Base-by-base conservation (phyloP, 2,329 filamentous ascomycete species). In the Trichoderma sp. region DNA sequence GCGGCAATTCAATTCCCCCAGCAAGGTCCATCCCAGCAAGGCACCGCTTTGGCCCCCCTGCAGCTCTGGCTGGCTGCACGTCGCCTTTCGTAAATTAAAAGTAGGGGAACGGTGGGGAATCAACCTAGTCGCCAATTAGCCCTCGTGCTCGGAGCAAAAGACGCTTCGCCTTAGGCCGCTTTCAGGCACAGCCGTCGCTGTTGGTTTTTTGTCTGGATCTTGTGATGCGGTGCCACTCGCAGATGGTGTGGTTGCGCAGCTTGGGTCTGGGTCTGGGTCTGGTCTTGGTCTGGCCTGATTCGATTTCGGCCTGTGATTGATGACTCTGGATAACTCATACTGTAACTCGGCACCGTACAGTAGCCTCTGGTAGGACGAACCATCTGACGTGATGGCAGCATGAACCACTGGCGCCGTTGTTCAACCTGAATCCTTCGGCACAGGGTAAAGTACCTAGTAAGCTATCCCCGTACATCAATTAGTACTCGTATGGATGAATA, bases 71-170 rank as follows among this genome's bases (percentile, higher is more conserved):
- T 71, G 68, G 68, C 68, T 73, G 69, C 69, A 73, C 69, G 60
- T 63, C 59, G 69, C 69, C 69, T 53, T 73, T 73, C 69, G 69
- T 73, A 73, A 73, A 73, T 73, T 73, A 73, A 73, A 73, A 73
- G 69, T 56, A 73, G 69, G 69, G 60, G 59, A 73, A 64, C 59
- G 60, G 38, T 64, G 69, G 69, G 69, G 69, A 63, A 56, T n/a
- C 29, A 45, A 29, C 41, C 41, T 29, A 29, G 69, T 64, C 69
- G 60, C 69, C 60, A 73, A 65, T 73, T 35, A 73, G 60, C 69
- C 41, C 69, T 53, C 59, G 56, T 50, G 24, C 38, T 53, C 59
- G 56, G 69, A 38, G 59, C 59, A 63, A 56, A 56, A 35, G 59
- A 29, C 38, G 14, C n/a, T 63, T 41, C 60, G 69, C 69, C 59